These are phyloP conservation scores for Lipomyces spencermartinsiae DNA, from an alignment of 805 yeast genomes.

Conservation along the genomic window DNA sequence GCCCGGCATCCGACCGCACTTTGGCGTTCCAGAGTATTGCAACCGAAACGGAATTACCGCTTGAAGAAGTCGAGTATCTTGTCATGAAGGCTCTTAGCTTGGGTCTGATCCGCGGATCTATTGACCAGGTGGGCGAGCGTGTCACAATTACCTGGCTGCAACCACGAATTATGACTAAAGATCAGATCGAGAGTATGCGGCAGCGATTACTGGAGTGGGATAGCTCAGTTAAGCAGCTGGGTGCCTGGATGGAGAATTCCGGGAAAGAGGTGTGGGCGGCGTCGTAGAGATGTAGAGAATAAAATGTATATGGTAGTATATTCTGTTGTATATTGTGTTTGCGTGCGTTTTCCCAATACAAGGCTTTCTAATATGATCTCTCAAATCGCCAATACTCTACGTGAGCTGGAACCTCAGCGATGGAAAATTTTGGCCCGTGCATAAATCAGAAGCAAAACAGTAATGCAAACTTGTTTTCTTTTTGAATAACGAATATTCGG, in stretches of 20 bases:
- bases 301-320: slow-evolving; percentile 7
- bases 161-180: slow-evolving; percentile 86
- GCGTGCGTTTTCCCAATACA: not conserved
- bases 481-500: not conserved
- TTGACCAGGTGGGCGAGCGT: slow-evolving; percentile 81
- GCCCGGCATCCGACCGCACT: slow-evolving; percentile 75
- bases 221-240: slow-evolving; percentile 69
- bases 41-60: slow-evolving; percentile 65
- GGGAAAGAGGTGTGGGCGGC: slow-evolving; percentile 56
- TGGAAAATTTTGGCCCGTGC: not conserved
- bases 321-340: slow-evolving; percentile 5
- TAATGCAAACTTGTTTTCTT: not conserved
- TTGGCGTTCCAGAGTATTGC: slow-evolving; percentile 77
- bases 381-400: not conserved
- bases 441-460: not conserved
- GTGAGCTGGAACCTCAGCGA: not conserved
- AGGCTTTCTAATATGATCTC: not conserved
- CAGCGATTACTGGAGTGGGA: slow-evolving; percentile 81
- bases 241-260: slow-evolving; percentile 61
- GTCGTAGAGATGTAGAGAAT: slow-evolving; percentile 10
- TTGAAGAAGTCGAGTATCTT: slow-evolving; percentile 84
- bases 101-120: slow-evolving; percentile 83
- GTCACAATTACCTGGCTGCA: slow-evolving; percentile 93
- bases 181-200: slow-evolving; percentile 80
- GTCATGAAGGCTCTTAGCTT: slow-evolving; percentile 90